Conservation (phyloP, 1,139 yeast genomes). For the Sugiyamaella japonica region DNA sequence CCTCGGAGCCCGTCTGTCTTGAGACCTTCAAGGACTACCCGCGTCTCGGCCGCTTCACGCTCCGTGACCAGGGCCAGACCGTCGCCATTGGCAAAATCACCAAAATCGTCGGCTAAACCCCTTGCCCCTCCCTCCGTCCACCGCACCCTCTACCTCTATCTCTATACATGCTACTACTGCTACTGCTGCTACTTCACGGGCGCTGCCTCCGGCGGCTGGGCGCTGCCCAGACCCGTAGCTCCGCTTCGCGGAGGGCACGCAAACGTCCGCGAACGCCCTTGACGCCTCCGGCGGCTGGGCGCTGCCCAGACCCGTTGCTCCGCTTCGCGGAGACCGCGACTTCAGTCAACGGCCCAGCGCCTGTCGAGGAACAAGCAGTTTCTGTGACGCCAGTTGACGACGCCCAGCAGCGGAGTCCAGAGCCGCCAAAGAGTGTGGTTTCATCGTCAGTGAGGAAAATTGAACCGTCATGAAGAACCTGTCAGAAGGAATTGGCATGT, state of each 20-base stretch:
- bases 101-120: constrained; percentile 39
- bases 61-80: constrained; percentile 97
- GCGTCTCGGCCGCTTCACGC: constrained; percentile 95
- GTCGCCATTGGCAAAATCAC: constrained; percentile 96
- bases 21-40: constrained; percentile 91
- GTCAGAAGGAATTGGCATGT: too few relatives aligned
- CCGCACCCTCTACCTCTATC: neutral
- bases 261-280: too few relatives aligned
- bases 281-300: too few relatives aligned
- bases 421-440: too few relatives aligned
- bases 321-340: constrained; percentile 8
- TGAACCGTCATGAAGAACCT: too few relatives aligned
- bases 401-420: too few relatives aligned
- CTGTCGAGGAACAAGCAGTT: too few relatives aligned
- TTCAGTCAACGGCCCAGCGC: too few relatives aligned
- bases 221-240: neutral
- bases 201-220: neutral
- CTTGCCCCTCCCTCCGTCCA: neutral
- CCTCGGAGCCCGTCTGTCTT: constrained; percentile 83
- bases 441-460: too few relatives aligned
- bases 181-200: too few relatives aligned
- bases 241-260: neutral
- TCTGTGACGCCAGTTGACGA: too few relatives aligned
- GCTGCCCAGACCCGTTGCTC: constrained; percentile 9
- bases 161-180: too few relatives aligned